Conservation (phyloP, 177 flowering plant species). For the Tripterygium wilfordii region DNA sequence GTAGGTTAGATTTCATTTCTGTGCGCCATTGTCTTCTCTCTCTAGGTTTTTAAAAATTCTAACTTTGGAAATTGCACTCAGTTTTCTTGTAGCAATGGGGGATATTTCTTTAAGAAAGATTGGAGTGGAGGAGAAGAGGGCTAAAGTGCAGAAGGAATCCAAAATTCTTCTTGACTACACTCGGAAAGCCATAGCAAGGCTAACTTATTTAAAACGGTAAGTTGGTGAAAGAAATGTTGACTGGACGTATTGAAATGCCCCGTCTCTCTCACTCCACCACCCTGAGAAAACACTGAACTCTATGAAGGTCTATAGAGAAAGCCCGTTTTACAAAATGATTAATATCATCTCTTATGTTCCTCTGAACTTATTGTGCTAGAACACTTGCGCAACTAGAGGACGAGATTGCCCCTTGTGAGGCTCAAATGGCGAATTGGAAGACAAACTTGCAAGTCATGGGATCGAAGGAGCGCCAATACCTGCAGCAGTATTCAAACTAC, state of each 20-base stretch:
- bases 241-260: too few relatives aligned
- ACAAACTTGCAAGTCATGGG: conserved; percentile 77
- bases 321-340: background rate
- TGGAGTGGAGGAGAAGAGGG: conserved; percentile 90
- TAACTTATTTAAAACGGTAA: conserved; percentile 94
- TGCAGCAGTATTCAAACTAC: conserved; percentile 70
- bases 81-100: conserved; percentile 94
- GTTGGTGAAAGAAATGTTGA: too few relatives aligned
- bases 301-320: too few relatives aligned
- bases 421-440: conserved; percentile 80
- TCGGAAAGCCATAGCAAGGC: conserved; percentile 79
- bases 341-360: conserved; percentile 1
- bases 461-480: conserved; percentile 84
- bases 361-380: conserved; percentile 29
- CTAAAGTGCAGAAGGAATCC: conserved; percentile 84
- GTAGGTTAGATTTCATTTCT: conserved; percentile 50
- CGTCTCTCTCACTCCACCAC: too few relatives aligned
- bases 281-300: too few relatives aligned
- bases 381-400: conserved; percentile 83
- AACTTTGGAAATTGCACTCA: conserved; percentile 16
- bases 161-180: conserved; percentile 87
- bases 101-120: conserved; percentile 85
- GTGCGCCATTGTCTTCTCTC: background rate
- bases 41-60: background rate
- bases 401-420: conserved; percentile 74